A percentile compares a stretch with the other conserved stretches of the same genome.
These are phyloP conservation scores for Debaryomyces maramus DNA, from an alignment of 805 yeast species.

Conservation along the genomic window DNA sequence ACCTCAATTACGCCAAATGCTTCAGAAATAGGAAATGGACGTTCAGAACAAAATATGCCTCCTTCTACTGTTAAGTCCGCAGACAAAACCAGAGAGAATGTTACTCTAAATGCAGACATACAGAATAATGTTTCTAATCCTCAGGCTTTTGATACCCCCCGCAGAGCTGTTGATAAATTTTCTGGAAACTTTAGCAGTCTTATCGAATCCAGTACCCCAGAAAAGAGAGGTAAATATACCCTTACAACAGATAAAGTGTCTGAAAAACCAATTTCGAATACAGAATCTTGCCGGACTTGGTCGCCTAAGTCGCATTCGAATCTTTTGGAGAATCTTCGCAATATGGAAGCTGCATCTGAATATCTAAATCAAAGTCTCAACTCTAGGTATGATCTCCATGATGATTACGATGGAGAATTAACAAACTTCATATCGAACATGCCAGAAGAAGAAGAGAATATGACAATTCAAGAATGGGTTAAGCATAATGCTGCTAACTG, in stretches of 20 bases:
- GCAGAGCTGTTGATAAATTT: neutral
- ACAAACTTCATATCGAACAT: conserved; percentile 64
- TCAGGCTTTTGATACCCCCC: neutral
- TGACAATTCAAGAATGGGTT: conserved; percentile 76
- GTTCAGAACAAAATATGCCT: neutral
- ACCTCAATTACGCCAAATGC: neutral
- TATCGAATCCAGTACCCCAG: conserved; percentile 18
- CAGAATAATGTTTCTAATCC: neutral
- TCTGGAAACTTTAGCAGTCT: conserved; percentile 12
- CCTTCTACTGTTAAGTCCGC: neutral
- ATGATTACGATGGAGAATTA: conserved; percentile 66
- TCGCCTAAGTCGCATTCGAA: neutral
- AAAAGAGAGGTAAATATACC: conserved; percentile 2
- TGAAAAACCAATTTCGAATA: neutral
- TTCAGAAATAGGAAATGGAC: neutral
- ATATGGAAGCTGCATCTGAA: conserved; percentile 36
- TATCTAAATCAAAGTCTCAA: conserved; percentile 34
- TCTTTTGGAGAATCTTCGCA: conserved; percentile 14
- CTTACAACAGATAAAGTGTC: neutral
- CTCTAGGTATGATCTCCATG: conserved; percentile 45
- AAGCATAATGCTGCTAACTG: conserved; percentile 55
- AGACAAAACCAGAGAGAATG: neutral
- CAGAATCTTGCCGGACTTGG: no score
- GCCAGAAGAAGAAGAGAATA: conserved; percentile 66
- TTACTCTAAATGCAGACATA: neutral